Evolutionary conservation across 805 yeast species (phyloP).

Genomic region (Nakazawaea ernobii): DNA sequence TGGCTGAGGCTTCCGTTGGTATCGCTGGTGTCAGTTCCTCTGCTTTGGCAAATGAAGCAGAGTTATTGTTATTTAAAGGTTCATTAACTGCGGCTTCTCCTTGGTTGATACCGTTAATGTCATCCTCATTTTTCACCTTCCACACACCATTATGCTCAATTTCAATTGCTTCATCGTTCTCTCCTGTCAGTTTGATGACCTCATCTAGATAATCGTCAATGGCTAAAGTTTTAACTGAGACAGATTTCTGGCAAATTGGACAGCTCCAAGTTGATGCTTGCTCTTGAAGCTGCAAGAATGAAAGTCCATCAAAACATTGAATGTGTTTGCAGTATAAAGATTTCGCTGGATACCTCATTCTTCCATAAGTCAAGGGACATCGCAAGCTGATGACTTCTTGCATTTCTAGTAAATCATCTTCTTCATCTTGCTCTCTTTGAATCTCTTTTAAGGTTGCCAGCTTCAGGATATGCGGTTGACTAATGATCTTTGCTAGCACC

Average conservation of each 20-base stretch:
- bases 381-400: conserved; percentile 61
- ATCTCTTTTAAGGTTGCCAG: conserved; percentile 47
- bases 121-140: conserved; percentile 31
- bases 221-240: conserved; percentile 54
- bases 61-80: conserved; percentile 2
- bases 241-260: conserved; percentile 63
- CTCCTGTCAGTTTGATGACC: conserved; percentile 47
- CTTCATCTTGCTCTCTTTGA: conserved; percentile 40
- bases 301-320: conserved; percentile 81
- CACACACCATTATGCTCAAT: conserved; percentile 72
- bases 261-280: conserved; percentile 86
- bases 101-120: conserved; percentile 19
- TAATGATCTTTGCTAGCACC: conserved; percentile 34
- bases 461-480: conserved; percentile 46
- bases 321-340: conserved; percentile 71
- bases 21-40: conserved; percentile 11
- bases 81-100: conserved; percentile 15
- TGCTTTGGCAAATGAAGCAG: conserved; percentile 5
- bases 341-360: conserved; percentile 68
- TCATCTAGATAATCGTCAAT: conserved; percentile 70
- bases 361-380: conserved; percentile 73
- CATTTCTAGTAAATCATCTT: conserved; percentile 67
- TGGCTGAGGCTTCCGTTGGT: conserved; percentile 8
- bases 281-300: conserved; percentile 67
- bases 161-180: conserved; percentile 59